These are phyloP conservation scores for Graphilbum sp. DNA, from an alignment of 2,329 filamentous ascomycete genomes.

Conservation along the genomic window DNA sequence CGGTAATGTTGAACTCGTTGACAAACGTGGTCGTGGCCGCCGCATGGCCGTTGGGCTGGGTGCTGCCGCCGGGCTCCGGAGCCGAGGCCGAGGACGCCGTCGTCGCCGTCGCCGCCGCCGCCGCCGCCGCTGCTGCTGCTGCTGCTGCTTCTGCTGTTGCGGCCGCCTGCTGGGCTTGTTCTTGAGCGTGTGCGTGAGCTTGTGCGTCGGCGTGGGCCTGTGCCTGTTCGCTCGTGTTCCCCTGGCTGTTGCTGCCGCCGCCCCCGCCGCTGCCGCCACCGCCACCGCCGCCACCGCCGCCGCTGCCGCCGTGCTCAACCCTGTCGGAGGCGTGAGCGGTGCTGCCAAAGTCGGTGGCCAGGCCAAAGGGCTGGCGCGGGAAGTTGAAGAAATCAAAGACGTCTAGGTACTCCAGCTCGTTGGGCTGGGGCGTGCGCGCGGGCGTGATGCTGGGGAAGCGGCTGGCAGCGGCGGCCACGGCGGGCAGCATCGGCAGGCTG, in stretches of 20 bases:
- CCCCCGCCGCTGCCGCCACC: no score
- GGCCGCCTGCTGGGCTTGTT: no score
- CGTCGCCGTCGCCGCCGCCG: conserved; percentile 17
- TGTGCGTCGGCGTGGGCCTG: no score
- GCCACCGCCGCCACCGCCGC: no score
- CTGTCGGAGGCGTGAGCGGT: no score
- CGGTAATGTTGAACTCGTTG: conserved; percentile 63
- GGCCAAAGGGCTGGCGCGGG: conserved; percentile 46
- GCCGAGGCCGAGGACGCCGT: not conserved
- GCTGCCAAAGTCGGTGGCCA: conserved; percentile 11
- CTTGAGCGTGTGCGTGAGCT: no score
- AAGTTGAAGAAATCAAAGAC: conserved; percentile 94
- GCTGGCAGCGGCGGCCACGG: conserved; percentile 17
- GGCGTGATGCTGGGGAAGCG: conserved; percentile 39
- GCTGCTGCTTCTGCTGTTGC: no score
- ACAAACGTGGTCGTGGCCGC: conserved; percentile 13
- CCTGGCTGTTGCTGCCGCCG: no score
- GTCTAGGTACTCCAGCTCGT: conserved; percentile 80
- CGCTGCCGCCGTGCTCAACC: no score
- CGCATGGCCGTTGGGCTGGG: not conserved
- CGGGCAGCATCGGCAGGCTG: no score
- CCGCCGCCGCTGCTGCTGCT: conserved; percentile 2
- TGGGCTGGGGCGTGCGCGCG: conserved; percentile 53
- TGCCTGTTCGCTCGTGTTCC: no score
- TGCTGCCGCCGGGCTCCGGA: not conserved